Percentiles rank a stretch among this genome's conserved stretches.
phyloP scores from a whole-genome alignment of 192 early-diverging fungal species.

The Thoreauomyces humboldtii region DNA sequence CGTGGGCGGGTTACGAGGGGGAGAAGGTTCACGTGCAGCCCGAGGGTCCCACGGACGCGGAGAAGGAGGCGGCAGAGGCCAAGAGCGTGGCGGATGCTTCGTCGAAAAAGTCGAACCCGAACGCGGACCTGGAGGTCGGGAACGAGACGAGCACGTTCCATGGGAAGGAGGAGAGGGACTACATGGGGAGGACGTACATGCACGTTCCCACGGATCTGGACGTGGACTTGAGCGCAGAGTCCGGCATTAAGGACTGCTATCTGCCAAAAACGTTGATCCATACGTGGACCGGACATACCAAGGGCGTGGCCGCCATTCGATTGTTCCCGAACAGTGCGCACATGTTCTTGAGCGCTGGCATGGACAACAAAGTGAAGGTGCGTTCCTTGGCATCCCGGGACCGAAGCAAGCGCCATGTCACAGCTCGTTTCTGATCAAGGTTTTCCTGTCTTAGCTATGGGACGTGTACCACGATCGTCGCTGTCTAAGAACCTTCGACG shows the following conservation, averaged over 20 bases:
- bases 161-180: slow-evolving; percentile 82
- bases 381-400: too few relatives aligned
- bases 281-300: slow-evolving; percentile 91
- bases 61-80: slow-evolving; percentile 41
- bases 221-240: slow-evolving; percentile 68
- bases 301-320: slow-evolving; percentile 85
- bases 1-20: slow-evolving; percentile 91
- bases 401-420: too few relatives aligned
- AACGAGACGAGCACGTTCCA: slow-evolving; percentile 84
- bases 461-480: slow-evolving; percentile 91
- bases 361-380: slow-evolving; percentile 95
- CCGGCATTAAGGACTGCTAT: slow-evolving; percentile 75
- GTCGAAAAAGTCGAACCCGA: slow-evolving; percentile 14
- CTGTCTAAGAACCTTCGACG: slow-evolving; percentile 80
- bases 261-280: slow-evolving; percentile 84
- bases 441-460: slow-evolving; percentile 64
- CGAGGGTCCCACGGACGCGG: slow-evolving; percentile 46
- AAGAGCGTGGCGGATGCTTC: slow-evolving; percentile 23
- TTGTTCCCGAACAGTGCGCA: slow-evolving; percentile 91
- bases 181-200: slow-evolving; percentile 95
- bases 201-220: slow-evolving; percentile 86
- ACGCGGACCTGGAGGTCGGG: slow-evolving; percentile 43
- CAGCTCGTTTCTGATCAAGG: background rate
- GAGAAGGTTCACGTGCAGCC: slow-evolving; percentile 48
- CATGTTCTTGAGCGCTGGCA: slow-evolving; percentile 81